Evolutionary conservation across 192 early-diverging fungal species (phyloP).

Genomic region (Podochytrium sp.): DNA sequence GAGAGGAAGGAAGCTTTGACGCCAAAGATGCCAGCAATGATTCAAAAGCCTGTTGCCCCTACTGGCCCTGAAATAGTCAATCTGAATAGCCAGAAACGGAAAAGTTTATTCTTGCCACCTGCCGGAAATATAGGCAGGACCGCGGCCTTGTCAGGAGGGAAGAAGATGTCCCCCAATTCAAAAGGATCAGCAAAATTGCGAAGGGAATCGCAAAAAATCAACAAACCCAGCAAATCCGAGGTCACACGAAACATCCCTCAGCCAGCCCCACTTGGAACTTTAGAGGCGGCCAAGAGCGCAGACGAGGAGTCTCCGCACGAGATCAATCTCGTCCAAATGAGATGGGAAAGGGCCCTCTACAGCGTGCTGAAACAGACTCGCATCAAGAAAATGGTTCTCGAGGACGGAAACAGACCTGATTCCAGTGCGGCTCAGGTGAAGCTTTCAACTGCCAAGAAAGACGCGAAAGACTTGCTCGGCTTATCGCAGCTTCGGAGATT

Average conservation of each 20-base stretch:
- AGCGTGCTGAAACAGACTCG: neutral
- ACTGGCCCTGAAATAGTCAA: no score
- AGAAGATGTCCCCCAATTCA: neutral
- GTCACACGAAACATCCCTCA: no score
- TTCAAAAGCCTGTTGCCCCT: neutral
- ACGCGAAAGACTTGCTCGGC: constrained; percentile 22
- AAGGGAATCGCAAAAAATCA: neutral
- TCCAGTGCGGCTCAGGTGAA: neutral
- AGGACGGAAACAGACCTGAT: neutral
- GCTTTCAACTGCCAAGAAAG: neutral
- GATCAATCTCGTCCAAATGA: neutral
- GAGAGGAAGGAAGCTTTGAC: no score
- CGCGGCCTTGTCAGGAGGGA: neutral
- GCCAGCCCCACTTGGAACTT: neutral
- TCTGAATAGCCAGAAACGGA: no score
- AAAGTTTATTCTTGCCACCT: no score
- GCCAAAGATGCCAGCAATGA: neutral
- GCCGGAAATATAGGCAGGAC: neutral
- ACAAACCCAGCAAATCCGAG: neutral
- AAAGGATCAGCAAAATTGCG: neutral
- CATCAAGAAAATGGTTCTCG: constrained; percentile 5
- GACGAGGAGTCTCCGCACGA: constrained; percentile 13
- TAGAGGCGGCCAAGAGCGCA: neutral
- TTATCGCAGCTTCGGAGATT: constrained; percentile 15
- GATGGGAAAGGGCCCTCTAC: constrained; percentile 10